Percentiles rank a stretch among this genome's conserved stretches.
These are phyloP conservation scores for Macroventuria anomochaeta DNA, from an alignment of 2,329 filamentous ascomycete genomes.

Conservation along the genomic window DNA sequence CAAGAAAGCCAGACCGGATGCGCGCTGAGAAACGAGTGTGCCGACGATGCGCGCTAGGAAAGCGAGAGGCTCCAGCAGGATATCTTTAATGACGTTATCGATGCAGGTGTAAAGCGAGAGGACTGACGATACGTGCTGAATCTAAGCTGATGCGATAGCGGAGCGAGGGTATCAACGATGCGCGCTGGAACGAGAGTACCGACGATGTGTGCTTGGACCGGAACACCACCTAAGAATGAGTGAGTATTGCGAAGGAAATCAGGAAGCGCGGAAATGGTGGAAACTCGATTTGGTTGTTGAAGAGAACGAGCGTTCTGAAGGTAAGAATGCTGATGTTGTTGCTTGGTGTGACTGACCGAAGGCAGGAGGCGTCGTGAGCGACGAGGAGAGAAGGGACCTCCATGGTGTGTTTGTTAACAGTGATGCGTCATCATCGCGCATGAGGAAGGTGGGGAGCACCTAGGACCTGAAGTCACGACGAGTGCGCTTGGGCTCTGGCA, in stretches of 20 bases:
- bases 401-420: background rate
- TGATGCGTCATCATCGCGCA: background rate
- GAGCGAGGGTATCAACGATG: conserved; percentile 23
- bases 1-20: background rate
- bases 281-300: no score
- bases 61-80: background rate
- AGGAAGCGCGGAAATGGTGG: no score
- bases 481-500: conserved; percentile 37
- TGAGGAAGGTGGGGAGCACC: conserved; percentile 3
- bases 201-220: no score
- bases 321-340: no score
- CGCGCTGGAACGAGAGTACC: conserved; percentile 4
- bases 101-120: conserved; percentile 6
- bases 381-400: background rate
- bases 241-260: no score
- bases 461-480: conserved; percentile 36
- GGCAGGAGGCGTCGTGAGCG: background rate
- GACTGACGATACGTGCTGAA: conserved; percentile 23
- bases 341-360: no score
- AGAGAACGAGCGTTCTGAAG: no score
- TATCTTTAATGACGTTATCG: background rate
- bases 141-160: conserved; percentile 3
- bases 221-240: no score
- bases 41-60: conserved; percentile 5
- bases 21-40: conserved; percentile 13